These are phyloP conservation scores for Noccaea bulbosa DNA, from an alignment of 345 rosid genomes.

Conservation along the genomic window DNA sequence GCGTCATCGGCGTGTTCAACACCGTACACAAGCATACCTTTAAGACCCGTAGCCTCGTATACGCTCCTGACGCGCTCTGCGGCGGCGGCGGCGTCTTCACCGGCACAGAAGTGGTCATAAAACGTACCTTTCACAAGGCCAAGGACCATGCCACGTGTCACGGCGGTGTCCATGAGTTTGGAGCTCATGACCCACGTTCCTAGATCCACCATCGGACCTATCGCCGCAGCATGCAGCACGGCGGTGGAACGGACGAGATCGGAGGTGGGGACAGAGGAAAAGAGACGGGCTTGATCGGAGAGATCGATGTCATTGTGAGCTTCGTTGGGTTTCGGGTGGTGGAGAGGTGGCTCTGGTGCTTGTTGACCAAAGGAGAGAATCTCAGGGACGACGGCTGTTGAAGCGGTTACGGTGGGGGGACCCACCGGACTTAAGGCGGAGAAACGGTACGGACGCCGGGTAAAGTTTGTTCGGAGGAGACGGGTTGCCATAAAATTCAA, in stretches of 20 bases:
- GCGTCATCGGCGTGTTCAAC: slow-evolving; percentile 68
- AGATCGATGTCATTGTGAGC: slow-evolving; percentile 51
- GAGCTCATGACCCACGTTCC: slow-evolving; percentile 82
- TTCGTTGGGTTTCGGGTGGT: slow-evolving; percentile 36
- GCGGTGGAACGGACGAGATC: slow-evolving; percentile 61
- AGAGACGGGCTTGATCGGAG: slow-evolving; percentile 58
- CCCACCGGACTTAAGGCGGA: slow-evolving; percentile 48
- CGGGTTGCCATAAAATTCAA: slow-evolving; percentile 55
- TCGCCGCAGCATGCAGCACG: slow-evolving; percentile 58
- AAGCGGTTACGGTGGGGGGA: slow-evolving; percentile 50
- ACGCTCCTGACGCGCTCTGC: slow-evolving; percentile 48
- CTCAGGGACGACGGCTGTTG: slow-evolving; percentile 45
- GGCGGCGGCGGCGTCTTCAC: slow-evolving; percentile 60
- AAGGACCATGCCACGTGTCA: slow-evolving; percentile 51
- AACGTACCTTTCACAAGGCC: slow-evolving; percentile 55
- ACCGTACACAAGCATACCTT: slow-evolving; percentile 78
- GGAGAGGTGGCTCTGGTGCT: slow-evolving; percentile 39
- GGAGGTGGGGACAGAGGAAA: slow-evolving; percentile 48
- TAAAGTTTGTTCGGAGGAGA: slow-evolving; percentile 49
- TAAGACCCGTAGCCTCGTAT: slow-evolving; percentile 60
- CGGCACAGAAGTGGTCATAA: slow-evolving; percentile 86
- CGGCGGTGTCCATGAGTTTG: slow-evolving; percentile 52
- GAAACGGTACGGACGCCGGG: slow-evolving; percentile 44
- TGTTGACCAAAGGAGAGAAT: slow-evolving; percentile 40
- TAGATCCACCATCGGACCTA: slow-evolving; percentile 67